These are phyloP conservation scores for Coprinopsis marcescibilis DNA, from an alignment of 768 basidiomycete species.

Conservation along the genomic window DNA sequence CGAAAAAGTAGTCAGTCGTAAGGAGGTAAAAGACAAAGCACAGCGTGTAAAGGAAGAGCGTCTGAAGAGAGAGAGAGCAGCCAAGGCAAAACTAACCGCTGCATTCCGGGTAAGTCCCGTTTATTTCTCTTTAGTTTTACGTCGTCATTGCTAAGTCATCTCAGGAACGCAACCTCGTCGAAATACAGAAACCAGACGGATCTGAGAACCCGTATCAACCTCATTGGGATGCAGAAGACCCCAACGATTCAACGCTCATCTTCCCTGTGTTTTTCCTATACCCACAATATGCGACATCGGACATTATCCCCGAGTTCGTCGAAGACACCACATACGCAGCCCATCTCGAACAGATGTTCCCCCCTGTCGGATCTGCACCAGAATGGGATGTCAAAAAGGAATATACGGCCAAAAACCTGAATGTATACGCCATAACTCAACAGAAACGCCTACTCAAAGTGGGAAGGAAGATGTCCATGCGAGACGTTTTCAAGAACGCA, in stretches of 20 bases:
- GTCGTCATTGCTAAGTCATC: slow-evolving; percentile 8
- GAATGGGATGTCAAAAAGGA: slow-evolving; percentile 72
- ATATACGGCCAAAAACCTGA: slow-evolving; percentile 59
- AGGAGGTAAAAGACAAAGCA: slow-evolving; percentile 45
- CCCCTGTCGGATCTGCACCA: slow-evolving; percentile 56
- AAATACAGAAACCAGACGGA: slow-evolving; percentile 45
- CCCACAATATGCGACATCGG: slow-evolving; percentile 84
- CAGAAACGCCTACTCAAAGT: slow-evolving; percentile 79
- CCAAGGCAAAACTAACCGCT: slow-evolving; percentile 42
- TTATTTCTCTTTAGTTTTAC: neutral
- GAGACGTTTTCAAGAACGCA: slow-evolving; percentile 65
- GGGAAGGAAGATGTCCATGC: slow-evolving; percentile 83
- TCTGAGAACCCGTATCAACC: slow-evolving; percentile 55
- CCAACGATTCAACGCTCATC: slow-evolving; percentile 50
- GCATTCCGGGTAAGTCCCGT: slow-evolving; percentile 58
- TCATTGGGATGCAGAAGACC: slow-evolving; percentile 62
- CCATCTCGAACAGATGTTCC: slow-evolving; percentile 81
- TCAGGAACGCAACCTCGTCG: slow-evolving; percentile 71
- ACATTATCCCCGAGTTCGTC: slow-evolving; percentile 80
- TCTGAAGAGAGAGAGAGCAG: slow-evolving; percentile 44
- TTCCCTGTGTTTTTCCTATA: slow-evolving; percentile 92
- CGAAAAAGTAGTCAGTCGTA: slow-evolving; percentile 39
- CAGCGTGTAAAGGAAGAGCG: slow-evolving; percentile 46
- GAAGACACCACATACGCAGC: slow-evolving; percentile 80
- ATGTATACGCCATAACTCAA: slow-evolving; percentile 79